phyloP scores from a whole-genome alignment of 1,284 basidiomycete genomes.

The Pseudozyma tsukubaensis region DNA sequence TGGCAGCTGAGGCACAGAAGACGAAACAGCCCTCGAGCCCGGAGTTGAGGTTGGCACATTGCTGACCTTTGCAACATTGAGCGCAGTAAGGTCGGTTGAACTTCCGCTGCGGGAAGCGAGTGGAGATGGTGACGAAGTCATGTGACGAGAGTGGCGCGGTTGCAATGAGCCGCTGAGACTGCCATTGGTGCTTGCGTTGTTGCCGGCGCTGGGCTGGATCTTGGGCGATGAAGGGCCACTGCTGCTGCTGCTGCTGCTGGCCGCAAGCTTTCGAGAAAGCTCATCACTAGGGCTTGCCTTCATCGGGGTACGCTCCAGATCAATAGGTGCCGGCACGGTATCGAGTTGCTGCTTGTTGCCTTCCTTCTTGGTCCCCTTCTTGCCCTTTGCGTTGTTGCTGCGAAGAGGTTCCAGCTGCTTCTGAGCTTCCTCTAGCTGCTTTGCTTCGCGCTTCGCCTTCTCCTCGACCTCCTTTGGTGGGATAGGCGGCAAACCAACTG shows the following conservation, averaged over 20 bases:
- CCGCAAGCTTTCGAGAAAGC: background rate
- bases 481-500: constrained; percentile 58
- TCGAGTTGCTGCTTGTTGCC: constrained; percentile 20
- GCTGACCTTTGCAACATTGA: constrained; percentile 9
- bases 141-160: constrained; percentile 11
- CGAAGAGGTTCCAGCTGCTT: constrained; percentile 1
- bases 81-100: constrained; percentile 24
- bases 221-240: constrained; percentile 24
- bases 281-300: constrained; percentile 33
- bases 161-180: constrained; percentile 13
- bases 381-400: constrained; percentile 11
- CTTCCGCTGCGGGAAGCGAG: constrained; percentile 42
- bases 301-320: constrained; percentile 37
- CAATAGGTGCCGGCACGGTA: constrained; percentile 2
- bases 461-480: constrained; percentile 51
- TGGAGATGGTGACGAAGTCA: constrained; percentile 36
- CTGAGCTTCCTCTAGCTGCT: constrained; percentile 39
- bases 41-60: constrained; percentile 5
- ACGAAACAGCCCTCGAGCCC: constrained; percentile 26
- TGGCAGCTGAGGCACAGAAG: constrained; percentile 18
- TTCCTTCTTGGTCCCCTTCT: constrained; percentile 13
- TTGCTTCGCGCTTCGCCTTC: constrained; percentile 26
- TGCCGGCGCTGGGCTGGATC: background rate
- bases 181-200: constrained; percentile 8
- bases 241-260: constrained; percentile 22